Evolutionary conservation across 148 eudicot species (phyloP), one percentile per base, ranked within the genome.

Genomic region (Agrostemma githago): DNA sequence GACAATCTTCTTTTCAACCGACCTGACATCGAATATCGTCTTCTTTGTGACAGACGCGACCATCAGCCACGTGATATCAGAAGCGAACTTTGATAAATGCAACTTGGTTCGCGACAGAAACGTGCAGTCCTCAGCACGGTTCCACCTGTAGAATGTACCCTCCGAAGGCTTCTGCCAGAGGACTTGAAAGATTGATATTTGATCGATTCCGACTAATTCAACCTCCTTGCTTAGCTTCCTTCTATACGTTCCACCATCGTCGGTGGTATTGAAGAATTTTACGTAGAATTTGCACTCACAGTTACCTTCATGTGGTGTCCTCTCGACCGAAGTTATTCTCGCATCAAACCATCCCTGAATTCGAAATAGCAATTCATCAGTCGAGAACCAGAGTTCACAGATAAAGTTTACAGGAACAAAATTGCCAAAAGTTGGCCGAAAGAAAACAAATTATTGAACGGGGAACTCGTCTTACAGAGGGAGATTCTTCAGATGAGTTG

Each of bases 261-360:
- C 92, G 77, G 82, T 85, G 41, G 82, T 78, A 51, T 83, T 48
- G 66, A 83, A 89, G 77, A 86, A 79, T 70, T 81, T 86, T 72
- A 96, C 82, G 76, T 79, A 85, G 78, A 90, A 88, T 61, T 85
- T 71, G 86, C 99, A 96, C 15, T 70, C 21, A 79, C 99, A 96
- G 68, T 75, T 74, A 38, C 77, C 58, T 34, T 80, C 89, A 83
- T 96, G 97, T 15, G 92, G 96, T 68, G 82, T 86, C 82, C 97
- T 86, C 88, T 88, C 89, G 8, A 96, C 76, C 4, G 97, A 92
- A 40, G 78, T 82, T 76, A 96, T 86, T 82, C 80, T 88, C 41
- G 91, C 99, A 83, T 96, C 99, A 60, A 83, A 61, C 96, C 94
- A 92, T 16, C 86, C 91, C 99, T 95, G 62, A 57, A 77, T 46